phyloP scores from a whole-genome alignment of 805 yeast genomes.

The Spathaspora sp. region DNA sequence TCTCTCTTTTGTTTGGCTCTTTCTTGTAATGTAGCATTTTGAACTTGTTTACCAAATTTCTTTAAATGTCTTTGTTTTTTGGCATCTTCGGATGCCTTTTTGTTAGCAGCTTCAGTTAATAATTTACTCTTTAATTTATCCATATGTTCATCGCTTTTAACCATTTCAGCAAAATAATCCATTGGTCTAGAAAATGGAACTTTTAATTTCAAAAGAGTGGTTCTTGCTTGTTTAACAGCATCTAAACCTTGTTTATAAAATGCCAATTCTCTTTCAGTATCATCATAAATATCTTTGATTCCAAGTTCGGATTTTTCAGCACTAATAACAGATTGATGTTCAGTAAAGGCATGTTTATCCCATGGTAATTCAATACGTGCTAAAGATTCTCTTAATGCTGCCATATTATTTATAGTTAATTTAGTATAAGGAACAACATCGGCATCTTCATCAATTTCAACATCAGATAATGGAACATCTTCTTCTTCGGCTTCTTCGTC shows the following conservation, averaged over 20 bases:
- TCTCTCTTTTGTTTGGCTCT: conserved; percentile 92
- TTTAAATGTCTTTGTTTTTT: conserved; percentile 90
- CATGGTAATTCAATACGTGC: conserved; percentile 66
- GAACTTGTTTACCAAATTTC: conserved; percentile 97
- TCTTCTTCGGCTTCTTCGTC: conserved; percentile 64
- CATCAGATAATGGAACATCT: conserved; percentile 86
- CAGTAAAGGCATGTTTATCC: conserved; percentile 69
- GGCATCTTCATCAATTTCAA: conserved; percentile 89
- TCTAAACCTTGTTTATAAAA: conserved; percentile 91
- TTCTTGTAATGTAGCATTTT: conserved; percentile 86
- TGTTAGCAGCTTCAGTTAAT: conserved; percentile 73
- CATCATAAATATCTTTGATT: conserved; percentile 88
- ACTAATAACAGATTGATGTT: conserved; percentile 74
- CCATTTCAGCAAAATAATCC: conserved; percentile 98
- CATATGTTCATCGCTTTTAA: conserved; percentile 97
- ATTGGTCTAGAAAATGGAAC: conserved; percentile 89
- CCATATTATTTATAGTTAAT: conserved; percentile 78
- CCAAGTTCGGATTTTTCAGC: conserved; percentile 56
- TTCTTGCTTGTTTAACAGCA: conserved; percentile 73
- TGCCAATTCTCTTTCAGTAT: conserved; percentile 91
- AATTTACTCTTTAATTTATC: conserved; percentile 82
- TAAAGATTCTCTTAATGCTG: conserved; percentile 73
- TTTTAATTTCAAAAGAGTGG: conserved; percentile 60
- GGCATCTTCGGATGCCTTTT: conserved; percentile 90
- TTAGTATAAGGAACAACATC: conserved; percentile 92